Base-by-base conservation (phyloP, 108 stramenopile genomes). In the Bacterosira constricta region DNA sequence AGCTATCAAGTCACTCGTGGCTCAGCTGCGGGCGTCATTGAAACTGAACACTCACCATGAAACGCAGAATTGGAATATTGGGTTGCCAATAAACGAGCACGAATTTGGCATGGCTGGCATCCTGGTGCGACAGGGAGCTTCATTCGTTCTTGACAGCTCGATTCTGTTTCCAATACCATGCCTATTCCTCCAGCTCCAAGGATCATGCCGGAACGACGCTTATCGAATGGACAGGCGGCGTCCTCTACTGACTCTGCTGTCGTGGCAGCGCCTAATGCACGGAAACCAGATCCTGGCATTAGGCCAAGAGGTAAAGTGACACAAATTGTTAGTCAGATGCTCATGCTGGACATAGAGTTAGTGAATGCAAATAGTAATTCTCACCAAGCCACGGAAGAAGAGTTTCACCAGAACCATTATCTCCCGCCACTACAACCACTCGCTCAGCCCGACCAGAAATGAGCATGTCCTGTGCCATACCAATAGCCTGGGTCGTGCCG, bases 401-500 rank as follows among this genome's bases (percentile, higher is more conserved):
- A 27, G 90, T 89, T 31, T 86, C 94, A 1, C 94, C 93, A 29
- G 93, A 91, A 6, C 94, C 97, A 79, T 95, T 91, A 75, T 98
- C 97, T 20, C 96, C 96, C 8, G 96, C 93, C 23, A 98, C 88
- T 39, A 98, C 96, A 21, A 98, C 93, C 35, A 98, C 93, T 9
- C 97, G 91, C 58, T 96, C 94, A 36, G 92, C 92, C 8, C 97
- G 86, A 36, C 97, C 97, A 25, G 90, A 88, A 35, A 89, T 86
- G 3, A 98, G 82, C 93, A 97, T 93, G 64, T 98, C 97, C 55
- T 96, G 91, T 9, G 96, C 98, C 87, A 98, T 94, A 57, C 91
- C 96, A 46, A 98, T 90, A 21, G 96, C 98, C 67, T 95, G 96
- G 15, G 98, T 97, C 21, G 98, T 96, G 25, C 98, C 98, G 26